These are phyloP conservation scores for Pseudocercospora pini-densiflorae DNA, from an alignment of 2,329 filamentous ascomycete genomes.

Conservation along the genomic window DNA sequence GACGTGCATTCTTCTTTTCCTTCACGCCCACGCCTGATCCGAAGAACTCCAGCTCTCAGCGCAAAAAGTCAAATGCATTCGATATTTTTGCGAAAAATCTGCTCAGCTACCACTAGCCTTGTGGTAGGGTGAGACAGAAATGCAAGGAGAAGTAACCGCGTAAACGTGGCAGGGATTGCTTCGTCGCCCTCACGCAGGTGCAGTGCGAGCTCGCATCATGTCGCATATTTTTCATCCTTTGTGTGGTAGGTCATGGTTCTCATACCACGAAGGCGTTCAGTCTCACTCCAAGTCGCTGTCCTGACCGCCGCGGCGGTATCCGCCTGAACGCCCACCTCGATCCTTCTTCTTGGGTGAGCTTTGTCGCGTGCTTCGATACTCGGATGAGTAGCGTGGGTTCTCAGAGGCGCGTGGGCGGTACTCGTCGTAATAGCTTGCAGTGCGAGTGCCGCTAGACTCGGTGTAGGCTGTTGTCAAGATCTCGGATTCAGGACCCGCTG, in stretches of 20 bases:
- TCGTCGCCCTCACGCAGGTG: slow-evolving; percentile 15
- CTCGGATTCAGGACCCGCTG: slow-evolving; percentile 38
- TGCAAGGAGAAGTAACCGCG: not conserved
- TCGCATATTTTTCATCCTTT: slow-evolving; percentile 2
- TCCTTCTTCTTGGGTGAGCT: slow-evolving; percentile 43
- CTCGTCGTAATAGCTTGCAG: slow-evolving; percentile 42
- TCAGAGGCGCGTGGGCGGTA: slow-evolving; percentile 38
- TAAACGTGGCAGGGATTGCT: slow-evolving; percentile 10
- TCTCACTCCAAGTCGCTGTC: slow-evolving; percentile 36
- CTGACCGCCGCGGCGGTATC: slow-evolving; percentile 34
- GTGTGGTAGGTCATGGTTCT: not conserved
- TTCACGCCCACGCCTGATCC: not conserved
- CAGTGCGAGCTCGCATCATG: slow-evolving; percentile 10
- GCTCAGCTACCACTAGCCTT: not conserved
- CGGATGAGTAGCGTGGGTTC: slow-evolving; percentile 32
- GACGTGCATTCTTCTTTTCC: not conserved
- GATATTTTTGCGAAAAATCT: not conserved
- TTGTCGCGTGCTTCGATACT: slow-evolving; percentile 32
- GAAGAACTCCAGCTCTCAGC: slow-evolving; percentile 1
- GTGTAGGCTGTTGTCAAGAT: slow-evolving; percentile 47
- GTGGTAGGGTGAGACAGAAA: not conserved
- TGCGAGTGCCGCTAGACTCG: slow-evolving; percentile 30
- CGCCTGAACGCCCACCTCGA: slow-evolving; percentile 35
- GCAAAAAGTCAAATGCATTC: not conserved
- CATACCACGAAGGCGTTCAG: not conserved